phyloP scores from a whole-genome alignment of 768 basidiomycete genomes.

The Mycena chlorophos region DNA sequence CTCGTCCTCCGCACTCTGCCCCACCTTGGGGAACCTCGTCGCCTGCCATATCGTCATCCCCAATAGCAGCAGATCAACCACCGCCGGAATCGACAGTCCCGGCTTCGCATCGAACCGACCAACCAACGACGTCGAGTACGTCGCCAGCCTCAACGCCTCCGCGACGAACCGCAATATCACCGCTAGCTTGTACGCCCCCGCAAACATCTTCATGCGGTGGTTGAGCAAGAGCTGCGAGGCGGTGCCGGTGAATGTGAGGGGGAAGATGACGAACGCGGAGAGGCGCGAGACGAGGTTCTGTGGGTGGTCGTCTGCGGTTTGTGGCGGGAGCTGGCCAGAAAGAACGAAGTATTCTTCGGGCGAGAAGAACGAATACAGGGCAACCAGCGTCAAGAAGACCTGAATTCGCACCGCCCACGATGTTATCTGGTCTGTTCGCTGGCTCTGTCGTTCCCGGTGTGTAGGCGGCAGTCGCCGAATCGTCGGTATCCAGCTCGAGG shows the following conservation, averaged over 20 bases:
- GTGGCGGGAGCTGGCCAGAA: conserved; percentile 4
- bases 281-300: conserved; percentile 4
- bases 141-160: neutral
- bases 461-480: conserved; percentile 7
- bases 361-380: conserved; percentile 15
- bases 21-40: conserved; percentile 10
- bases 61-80: neutral
- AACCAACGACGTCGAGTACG: conserved; percentile 9
- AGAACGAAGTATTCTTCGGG: conserved; percentile 14
- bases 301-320: conserved; percentile 1
- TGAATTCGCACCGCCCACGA: conserved; percentile 8
- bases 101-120: conserved; percentile 19
- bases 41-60: conserved; percentile 14
- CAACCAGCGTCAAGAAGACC: conserved; percentile 10
- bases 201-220: conserved; percentile 15
- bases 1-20: conserved; percentile 17
- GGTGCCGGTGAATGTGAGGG: conserved; percentile 16
- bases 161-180: conserved; percentile 1
- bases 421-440: conserved; percentile 14
- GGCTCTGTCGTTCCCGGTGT: conserved; percentile 16
- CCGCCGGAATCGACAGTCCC: conserved; percentile 9
- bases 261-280: conserved; percentile 2
- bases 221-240: conserved; percentile 15
- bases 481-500: neutral
- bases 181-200: conserved; percentile 15